Evolutionary conservation across 805 yeast species (phyloP), one percentile per base, ranked within the genome.

Genomic region (Lipomyces japonicus): DNA sequence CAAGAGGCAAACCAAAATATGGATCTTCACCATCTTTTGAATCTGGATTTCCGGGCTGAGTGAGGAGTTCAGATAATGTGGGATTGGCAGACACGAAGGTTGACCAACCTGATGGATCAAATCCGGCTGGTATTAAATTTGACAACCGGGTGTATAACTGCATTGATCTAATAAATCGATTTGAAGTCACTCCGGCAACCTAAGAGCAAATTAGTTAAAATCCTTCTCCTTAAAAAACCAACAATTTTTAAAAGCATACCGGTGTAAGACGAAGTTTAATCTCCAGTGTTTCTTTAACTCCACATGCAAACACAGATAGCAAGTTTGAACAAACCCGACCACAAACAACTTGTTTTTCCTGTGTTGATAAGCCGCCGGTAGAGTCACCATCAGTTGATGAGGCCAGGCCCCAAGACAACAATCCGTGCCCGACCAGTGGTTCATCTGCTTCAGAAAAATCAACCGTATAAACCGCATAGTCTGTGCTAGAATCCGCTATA

Each of bases 381-480:
- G 46, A 36, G 22, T 41, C 48, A 18, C 39, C 39, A n/a, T 22
- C 23, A 32, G 51, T 16, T 2, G 50, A 7, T 7, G 48, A 26
- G 9, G 54, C 43, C 28, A 57, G 39, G 6, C 51, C 60, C 49
- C 61, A 59, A 5, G 70, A 63, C 10, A 71, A 59, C 49, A 62
- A 51, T 12, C 75, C 75, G 52, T 71, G 73, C 23, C 73, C 71
- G 40, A 69, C 70, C 28, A 67, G 53, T 10, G 75, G 74, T 39
- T 55, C 51, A 41, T 61, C 72, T 16, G 61, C 63, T 48, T 71
- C 75, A 10, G 69, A 61, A 50, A 62, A 64, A 59, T 71, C 75
- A 16, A 60, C 66, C 2, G 72, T 62, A 52, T 71, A 71, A 4
- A 71, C 72, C 24, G 71, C 65, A 58, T 62, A 71, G 44, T 71